Base-by-base conservation (phyloP, 106 monocot genomes). In the Dioscorea zingiberensis region DNA sequence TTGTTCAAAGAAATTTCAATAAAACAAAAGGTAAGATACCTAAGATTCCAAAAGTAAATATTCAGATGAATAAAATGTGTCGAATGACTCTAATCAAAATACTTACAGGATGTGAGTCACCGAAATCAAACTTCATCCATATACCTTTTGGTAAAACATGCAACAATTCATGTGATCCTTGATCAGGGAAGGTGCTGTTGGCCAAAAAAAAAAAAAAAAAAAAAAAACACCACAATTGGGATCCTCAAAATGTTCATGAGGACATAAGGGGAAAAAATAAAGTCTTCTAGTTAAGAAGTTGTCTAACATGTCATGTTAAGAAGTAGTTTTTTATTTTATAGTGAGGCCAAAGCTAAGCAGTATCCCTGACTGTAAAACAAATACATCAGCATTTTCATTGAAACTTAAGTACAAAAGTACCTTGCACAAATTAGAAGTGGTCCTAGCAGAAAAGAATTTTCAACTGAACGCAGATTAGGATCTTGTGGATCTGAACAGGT, bases 111-210 rank as follows among this genome's bases (percentile, higher is more conserved):
- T 92, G 92, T 66, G 98, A 78, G 76, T 98, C 98, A 62, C 67
- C 71, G 78, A 98, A 98, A 81, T 98, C 98, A 82, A 98, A 93
- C 22, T 69, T 79, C 63, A 86, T 66, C 98, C 98, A 98, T 49
- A 67, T 89, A 65, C 98, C 98, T 48, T 64, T 82, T 44, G 89
- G 98, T 23, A 92, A 66, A 29, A 64, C 63, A 71, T 76, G 72
- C 28, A 79, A 60, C 29, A 80, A 19, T 68, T 93, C 78, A 86
- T 98, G 75, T 46, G 93, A 83, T 63, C 85, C 80, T 63, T 80
- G 69, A 51, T 80, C 74, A 78, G 93, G 78, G 25, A 47, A 27
- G 14, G 93, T 93, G 76, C 98, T 98, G 79, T 59, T 55, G 64
- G 73, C 30, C 55, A 76, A 27, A 10, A 0, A 38, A 38, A 38